Base-by-base conservation (phyloP, 441 rosid species). In the Macaranga tanarius region DNA sequence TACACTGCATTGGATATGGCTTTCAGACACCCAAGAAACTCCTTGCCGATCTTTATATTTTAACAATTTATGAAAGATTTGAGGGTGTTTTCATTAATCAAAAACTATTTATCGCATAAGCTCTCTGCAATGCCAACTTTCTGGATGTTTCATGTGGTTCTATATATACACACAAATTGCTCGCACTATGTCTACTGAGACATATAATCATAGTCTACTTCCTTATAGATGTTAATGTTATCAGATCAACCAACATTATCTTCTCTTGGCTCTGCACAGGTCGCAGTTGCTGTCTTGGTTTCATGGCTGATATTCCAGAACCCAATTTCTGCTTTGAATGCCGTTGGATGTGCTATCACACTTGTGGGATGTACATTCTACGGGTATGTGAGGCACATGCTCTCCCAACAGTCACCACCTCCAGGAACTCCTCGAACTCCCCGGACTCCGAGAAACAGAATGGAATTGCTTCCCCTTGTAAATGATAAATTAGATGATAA, bases 231-330 rank as follows among this genome's bases (percentile, higher is more conserved):
- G 20, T 31, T 20, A 9, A n/a, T 25, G 26, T 16, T 50, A 42
- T 0, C 6, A 40, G 38, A 11, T 45, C n/a, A 16, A 55, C 11
- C 20, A 11, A 3, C 5, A 12, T 58, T 0, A 1, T 8, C n/a
- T 15, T 25, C 8, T 54, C 25, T 67, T 28, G 20, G 57, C 23
- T 55, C 22, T 69, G 19, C 55, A 48, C 84, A 95, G 99, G 99
- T 95, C 51, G 99, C 99, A 1, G 92, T 91, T 42, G 99, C 99
- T 25, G 99, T 95, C 47, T 7, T 93, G 80, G 84, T 95, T 65
- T 95, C 99, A 2, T 95, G 99, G 99, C 63, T 86, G 81, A 93
- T 95, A 80, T 95, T 95, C 84, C 80, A 84, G 77, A 95, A 95
- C 78, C 99, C 99, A 10, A 95, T 95, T n/a, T 86, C 98, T 0